Evolutionary conservation across 2,329 filamentous ascomycete genomes (phyloP), one percentile per base, ranked within the genome.

Genomic region (Aspergillus sp.): DNA sequence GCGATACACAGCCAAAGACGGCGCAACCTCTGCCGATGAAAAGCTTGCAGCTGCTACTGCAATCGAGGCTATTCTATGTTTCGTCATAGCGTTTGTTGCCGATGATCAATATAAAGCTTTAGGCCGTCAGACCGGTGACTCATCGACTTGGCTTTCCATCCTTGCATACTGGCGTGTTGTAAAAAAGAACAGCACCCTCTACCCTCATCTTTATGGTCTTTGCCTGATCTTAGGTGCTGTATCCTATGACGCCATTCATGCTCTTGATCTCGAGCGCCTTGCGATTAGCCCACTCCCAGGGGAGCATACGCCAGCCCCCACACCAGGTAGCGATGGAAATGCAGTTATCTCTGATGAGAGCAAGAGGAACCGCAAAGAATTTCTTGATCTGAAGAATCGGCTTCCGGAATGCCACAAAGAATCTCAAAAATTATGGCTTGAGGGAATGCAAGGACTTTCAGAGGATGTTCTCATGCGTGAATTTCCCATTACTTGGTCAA

Each of bases 151-250:
- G 75, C 59, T 67, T 27, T 70, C 67, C 19, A 71, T 74, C 26
- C 56, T 75, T 11, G 61, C 66, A 13, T 74, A 75, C 43, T 72
- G 72, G 66, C 61, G 65, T 27, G 72, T 70, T 37, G 66, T 75
- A 27, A 62, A 59, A 45, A 61, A 60, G 41, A 64, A 64, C 32
- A 67, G 66, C 13, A 51, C 53, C 19, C 52, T 61, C 19, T 71
- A 67, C 41, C 65, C 66, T 5, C 64, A 65, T 27, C 59, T 76
- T 10, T 56, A 70, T 43, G 69, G 67, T 28, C 60, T 76, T n/a
- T 69, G 66, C 39, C 53, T 64, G 13, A 61, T 75, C 28, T 59
- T 76, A 11, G 72, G 71, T 11, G 73, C 71, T 8, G 59, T 75
- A 2, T 72, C 68, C 33, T 70, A 69, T 33, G 70, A 73, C 47